These are phyloP conservation scores for Ophiostoma ulmi DNA, from an alignment of 2,329 filamentous ascomycete species.

Conservation along the genomic window DNA sequence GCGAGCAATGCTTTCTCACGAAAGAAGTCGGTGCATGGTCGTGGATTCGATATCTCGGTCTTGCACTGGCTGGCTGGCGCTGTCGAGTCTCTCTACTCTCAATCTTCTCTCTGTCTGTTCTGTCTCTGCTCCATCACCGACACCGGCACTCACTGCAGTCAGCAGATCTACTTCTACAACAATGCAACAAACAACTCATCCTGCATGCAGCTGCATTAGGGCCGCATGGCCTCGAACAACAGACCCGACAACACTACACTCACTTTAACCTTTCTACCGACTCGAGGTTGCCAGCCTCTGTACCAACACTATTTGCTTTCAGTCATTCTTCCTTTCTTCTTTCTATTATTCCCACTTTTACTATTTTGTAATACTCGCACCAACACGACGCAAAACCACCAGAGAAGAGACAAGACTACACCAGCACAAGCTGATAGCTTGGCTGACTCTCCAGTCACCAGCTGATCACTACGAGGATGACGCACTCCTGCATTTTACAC, in stretches of 20 bases:
- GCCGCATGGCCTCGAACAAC: neutral
- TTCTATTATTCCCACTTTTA: slow-evolving; percentile 25
- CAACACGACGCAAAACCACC: slow-evolving; percentile 22
- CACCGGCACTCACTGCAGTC: slow-evolving; percentile 19
- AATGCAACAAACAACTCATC: slow-evolving; percentile 17
- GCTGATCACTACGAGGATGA: slow-evolving; percentile 24
- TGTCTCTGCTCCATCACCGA: neutral
- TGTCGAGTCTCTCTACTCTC: neutral
- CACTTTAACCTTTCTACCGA: neutral
- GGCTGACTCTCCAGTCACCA: neutral
- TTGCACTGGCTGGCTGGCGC: neutral
- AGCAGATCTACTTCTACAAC: neutral
- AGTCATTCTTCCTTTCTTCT: neutral
- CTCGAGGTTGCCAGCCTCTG: slow-evolving; percentile 16
- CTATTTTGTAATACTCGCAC: slow-evolving; percentile 34
- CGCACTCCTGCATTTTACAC: slow-evolving; percentile 20
- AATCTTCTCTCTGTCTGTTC: neutral
- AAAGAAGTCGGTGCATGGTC: neutral
- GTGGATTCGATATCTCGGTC: neutral
- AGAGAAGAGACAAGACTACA: neutral
- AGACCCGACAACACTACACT: neutral
- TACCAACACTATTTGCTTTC: slow-evolving; percentile 19
- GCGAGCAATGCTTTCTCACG: neutral
- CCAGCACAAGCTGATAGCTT: neutral
- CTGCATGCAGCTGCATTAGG: slow-evolving; percentile 22